These are phyloP conservation scores for Aspergillus hortae DNA, from an alignment of 2,329 filamentous ascomycete genomes.

Conservation along the genomic window DNA sequence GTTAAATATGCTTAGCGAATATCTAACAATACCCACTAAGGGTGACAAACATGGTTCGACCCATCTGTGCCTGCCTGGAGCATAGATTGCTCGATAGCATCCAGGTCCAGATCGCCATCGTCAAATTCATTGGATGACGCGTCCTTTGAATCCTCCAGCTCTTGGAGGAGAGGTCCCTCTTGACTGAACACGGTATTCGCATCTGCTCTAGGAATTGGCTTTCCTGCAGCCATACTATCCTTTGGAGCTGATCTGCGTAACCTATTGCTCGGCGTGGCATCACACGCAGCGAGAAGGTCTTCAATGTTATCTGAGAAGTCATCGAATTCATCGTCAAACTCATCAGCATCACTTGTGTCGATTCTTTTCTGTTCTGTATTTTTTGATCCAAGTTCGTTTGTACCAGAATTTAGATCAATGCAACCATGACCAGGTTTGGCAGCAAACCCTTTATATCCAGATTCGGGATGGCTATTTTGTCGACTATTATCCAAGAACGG, in stretches of 20 bases:
- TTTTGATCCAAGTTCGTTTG: background rate
- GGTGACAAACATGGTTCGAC: conserved; percentile 63
- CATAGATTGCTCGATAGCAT: conserved; percentile 60
- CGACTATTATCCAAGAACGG: conserved; percentile 22
- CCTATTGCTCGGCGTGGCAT: conserved; percentile 33
- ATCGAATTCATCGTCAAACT: conserved; percentile 68
- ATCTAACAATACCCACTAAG: conserved; percentile 32
- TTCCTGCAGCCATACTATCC: conserved; percentile 17
- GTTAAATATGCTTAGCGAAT: conserved; percentile 64
- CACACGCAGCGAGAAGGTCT: conserved; percentile 55
- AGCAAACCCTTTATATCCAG: background rate
- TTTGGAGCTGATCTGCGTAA: conserved; percentile 8
- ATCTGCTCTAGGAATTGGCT: conserved; percentile 3
- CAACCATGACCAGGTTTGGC: background rate
- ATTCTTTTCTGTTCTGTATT: background rate
- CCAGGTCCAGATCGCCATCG: conserved; percentile 60
- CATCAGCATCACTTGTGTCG: conserved; percentile 43
- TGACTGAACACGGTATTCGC: background rate
- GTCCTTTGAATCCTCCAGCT: conserved; percentile 24
- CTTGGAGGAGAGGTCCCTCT: conserved; percentile 4
- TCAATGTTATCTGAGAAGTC: conserved; percentile 58
- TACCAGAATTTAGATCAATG: background rate
- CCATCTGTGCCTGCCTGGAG: conserved; percentile 61
- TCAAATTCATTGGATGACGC: conserved; percentile 67
- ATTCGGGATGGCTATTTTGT: background rate